Evolutionary conservation across 495 filamentous ascomycete genomes (phyloP).

Genomic region (Ramalina intermedia): DNA sequence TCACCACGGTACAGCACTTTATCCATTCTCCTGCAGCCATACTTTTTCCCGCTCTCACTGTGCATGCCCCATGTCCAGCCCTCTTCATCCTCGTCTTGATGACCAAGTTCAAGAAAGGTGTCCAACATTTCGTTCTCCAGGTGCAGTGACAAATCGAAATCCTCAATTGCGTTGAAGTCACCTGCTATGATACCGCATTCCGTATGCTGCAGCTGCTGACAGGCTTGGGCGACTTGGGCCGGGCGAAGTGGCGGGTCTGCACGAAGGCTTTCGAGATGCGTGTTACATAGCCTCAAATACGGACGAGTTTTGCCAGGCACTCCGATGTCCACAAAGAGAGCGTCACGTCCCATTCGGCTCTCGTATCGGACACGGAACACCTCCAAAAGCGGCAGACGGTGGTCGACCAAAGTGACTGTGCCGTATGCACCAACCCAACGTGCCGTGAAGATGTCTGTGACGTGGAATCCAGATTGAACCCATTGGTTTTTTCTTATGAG

Average conservation of each 20-base stretch:
- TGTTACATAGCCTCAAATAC: conserved; percentile 33
- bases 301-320: not conserved
- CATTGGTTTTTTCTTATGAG: conserved; percentile 25
- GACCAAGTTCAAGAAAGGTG: conserved; percentile 37
- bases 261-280: conserved; percentile 39
- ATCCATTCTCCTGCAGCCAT: conserved; percentile 36
- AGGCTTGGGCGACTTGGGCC: conserved; percentile 27
- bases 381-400: conserved; percentile 20
- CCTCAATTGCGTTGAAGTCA: conserved; percentile 42
- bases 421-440: conserved; percentile 28
- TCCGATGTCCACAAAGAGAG: conserved; percentile 33
- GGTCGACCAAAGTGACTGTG: conserved; percentile 37
- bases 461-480: conserved; percentile 28
- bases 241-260: conserved; percentile 27
- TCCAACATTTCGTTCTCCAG: conserved; percentile 32
- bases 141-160: conserved; percentile 33
- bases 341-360: conserved; percentile 34
- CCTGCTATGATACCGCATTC: conserved; percentile 28
- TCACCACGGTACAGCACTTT: conserved; percentile 30
- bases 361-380: conserved; percentile 34
- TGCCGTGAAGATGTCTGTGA: conserved; percentile 28
- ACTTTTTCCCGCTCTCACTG: conserved; percentile 21
- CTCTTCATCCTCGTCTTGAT: conserved; percentile 31
- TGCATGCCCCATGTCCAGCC: conserved; percentile 45
- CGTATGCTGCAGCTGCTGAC: conserved; percentile 24